Evolutionary conservation across 2,329 filamentous ascomycete genomes (phyloP).

Genomic region (Diaporthe eres): DNA sequence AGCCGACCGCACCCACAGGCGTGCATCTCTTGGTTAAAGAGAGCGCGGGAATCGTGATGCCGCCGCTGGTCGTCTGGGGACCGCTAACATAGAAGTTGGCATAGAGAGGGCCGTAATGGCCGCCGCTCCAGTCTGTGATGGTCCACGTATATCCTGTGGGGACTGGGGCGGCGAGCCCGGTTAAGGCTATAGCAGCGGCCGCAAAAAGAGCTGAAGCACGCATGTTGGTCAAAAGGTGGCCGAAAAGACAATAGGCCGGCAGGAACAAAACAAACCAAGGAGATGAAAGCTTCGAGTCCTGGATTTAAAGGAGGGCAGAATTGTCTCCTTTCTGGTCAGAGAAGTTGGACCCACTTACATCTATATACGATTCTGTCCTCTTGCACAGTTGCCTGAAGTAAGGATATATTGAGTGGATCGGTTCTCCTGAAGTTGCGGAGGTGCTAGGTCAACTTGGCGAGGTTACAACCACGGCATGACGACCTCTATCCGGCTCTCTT

Average conservation of each 20-base stretch:
- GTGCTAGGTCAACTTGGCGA: neutral
- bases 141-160: neutral
- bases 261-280: neutral
- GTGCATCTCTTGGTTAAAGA: neutral
- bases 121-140: neutral
- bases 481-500: neutral
- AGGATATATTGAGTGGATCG: neutral
- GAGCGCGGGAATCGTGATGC: neutral
- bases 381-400: neutral
- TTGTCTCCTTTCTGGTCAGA: no score
- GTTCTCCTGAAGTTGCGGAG: neutral
- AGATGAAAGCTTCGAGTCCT: neutral
- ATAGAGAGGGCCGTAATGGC: neutral
- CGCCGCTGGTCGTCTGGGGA: neutral
- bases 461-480: neutral
- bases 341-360: neutral
- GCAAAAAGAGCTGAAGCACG: neutral
- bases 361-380: neutral
- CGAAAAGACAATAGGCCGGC: neutral
- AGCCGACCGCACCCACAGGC: neutral
- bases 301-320: neutral
- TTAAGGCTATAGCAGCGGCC: neutral
- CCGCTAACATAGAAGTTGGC: neutral
- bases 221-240: neutral
- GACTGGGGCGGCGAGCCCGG: neutral